Conservation (phyloP, 2,329 filamentous ascomycete species). For the Emydomyces testavorans region DNA sequence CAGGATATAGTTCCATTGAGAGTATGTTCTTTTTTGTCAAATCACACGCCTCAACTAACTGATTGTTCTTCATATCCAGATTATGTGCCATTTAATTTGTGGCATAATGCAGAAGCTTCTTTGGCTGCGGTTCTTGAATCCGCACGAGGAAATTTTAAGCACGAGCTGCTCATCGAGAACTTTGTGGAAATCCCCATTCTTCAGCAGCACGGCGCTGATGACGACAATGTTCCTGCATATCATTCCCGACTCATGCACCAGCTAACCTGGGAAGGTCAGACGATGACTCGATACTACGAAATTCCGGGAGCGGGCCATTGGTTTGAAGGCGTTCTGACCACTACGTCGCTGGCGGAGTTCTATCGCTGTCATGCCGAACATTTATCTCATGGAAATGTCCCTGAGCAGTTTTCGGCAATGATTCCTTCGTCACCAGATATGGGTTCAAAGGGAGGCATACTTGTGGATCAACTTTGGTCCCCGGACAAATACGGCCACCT, state of each 20-base stretch:
- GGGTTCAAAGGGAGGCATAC: conserved; percentile 42
- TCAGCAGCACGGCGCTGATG: conserved; percentile 45
- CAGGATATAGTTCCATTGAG: conserved; percentile 49
- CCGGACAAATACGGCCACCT: conserved; percentile 44
- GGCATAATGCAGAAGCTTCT: conserved; percentile 44
- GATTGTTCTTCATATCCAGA: conserved; percentile 23
- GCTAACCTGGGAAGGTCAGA: conserved; percentile 35
- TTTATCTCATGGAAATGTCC: conserved; percentile 14
- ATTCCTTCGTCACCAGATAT: conserved; percentile 44
- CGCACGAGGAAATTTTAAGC: conserved; percentile 42
- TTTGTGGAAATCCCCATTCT: conserved; percentile 42
- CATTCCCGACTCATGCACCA: conserved; percentile 46
- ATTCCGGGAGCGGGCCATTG: conserved; percentile 41
- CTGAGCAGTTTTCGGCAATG: conserved; percentile 37
- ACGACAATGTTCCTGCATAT: conserved; percentile 49
- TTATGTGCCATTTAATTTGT: conserved; percentile 48
- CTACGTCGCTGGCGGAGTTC: conserved; percentile 38
- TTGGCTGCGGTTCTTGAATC: conserved; percentile 39
- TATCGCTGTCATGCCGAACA: conserved; percentile 28
- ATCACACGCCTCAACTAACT: background rate
- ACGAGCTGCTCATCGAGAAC: conserved; percentile 45
- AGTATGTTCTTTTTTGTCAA: conserved; percentile 18
- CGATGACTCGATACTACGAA: conserved; percentile 40
- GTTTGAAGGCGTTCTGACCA: conserved; percentile 47
- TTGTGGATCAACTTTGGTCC: conserved; percentile 39